Evolutionary conservation across 352 stramenopile species (phyloP).

Genomic region (Globisporangium canariense): DNA sequence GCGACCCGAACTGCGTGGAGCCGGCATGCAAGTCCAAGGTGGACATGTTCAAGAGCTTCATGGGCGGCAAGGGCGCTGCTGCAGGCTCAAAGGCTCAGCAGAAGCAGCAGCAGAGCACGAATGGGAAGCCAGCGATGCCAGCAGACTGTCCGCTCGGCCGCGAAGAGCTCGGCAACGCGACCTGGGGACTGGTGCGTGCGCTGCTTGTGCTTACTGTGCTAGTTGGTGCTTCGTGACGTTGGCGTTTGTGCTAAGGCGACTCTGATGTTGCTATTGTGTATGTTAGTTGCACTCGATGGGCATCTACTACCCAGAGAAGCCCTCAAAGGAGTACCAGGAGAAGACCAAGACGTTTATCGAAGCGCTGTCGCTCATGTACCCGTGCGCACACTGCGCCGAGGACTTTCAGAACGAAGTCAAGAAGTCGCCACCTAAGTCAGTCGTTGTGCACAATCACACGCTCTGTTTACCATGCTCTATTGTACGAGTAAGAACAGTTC

Average conservation of each 20-base stretch:
- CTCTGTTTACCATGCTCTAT: neutral
- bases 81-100: constrained; percentile 5
- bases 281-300: constrained; percentile 91
- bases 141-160: constrained; percentile 81
- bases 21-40: constrained; percentile 85
- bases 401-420: constrained; percentile 95
- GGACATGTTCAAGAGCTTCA: constrained; percentile 76
- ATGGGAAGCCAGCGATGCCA: constrained; percentile 17
- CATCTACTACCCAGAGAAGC: constrained; percentile 96
- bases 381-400: constrained; percentile 91
- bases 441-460: neutral
- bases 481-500: neutral
- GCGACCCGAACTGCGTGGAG: constrained; percentile 82
- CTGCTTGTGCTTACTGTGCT: neutral
- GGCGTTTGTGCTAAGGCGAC: neutral
- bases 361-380: constrained; percentile 91
- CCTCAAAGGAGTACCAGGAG: constrained; percentile 86
- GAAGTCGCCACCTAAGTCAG: constrained; percentile 88
- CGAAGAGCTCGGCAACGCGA: constrained; percentile 83
- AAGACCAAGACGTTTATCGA: constrained; percentile 90
- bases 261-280: constrained; percentile 4
- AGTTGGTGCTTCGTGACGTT: too few species aligned
- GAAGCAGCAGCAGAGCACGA: constrained; percentile 13
- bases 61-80: constrained; percentile 36
- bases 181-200: constrained; percentile 78